Base-by-base conservation (phyloP, 78 protist genomes). In the Cavenderia fasciculata region DNA sequence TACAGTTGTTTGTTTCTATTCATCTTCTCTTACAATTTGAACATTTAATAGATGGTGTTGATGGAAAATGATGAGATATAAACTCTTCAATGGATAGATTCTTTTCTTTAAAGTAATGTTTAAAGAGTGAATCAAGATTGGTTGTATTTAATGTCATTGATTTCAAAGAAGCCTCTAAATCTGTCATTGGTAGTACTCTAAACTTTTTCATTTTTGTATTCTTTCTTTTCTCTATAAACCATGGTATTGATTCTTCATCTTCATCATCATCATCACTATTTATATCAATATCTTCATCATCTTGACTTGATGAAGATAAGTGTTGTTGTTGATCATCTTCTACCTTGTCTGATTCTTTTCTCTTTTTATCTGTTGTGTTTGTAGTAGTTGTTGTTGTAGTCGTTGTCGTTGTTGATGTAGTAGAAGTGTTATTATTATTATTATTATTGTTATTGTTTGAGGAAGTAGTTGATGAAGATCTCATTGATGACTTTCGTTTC, bases 11-110 rank as follows among this genome's bases (percentile, higher is more conserved):
- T n/a, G n/a, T n/a, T n/a, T n/a, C n/a, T n/a, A n/a, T n/a, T n/a
- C n/a, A n/a, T n/a, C n/a, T n/a, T n/a, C n/a, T 31, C 33, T 63
- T 63, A 63, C 72, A 63, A 40, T 63, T 63, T 63, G 72, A 63
- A 63, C 72, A 63, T 21, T 27, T 63, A 16, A 27, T 40, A 5
- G 72, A 38, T 16, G 51, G 51, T n/a, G 18, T n/a, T 21, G 12
- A 19, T 14, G 72, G 72, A 63, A 40, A 63, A 7, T 33, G 33
- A 5, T 43, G 18, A 27, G 47, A 19, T 7, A 34, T 63, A 16
- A 63, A 63, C 8, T 5, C 23, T 2, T 63, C 72, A 14, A 63
- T 8, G n/a, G 21, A 38, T 63, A 34, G n/a, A n/a, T n/a, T 33
- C 8, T 63, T 63, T 47, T 63, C 72, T 33, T 34, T 63, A 40